phyloP scores from a whole-genome alignment of 169 alveolate genomes.

The Plasmodium vinckei region DNA sequence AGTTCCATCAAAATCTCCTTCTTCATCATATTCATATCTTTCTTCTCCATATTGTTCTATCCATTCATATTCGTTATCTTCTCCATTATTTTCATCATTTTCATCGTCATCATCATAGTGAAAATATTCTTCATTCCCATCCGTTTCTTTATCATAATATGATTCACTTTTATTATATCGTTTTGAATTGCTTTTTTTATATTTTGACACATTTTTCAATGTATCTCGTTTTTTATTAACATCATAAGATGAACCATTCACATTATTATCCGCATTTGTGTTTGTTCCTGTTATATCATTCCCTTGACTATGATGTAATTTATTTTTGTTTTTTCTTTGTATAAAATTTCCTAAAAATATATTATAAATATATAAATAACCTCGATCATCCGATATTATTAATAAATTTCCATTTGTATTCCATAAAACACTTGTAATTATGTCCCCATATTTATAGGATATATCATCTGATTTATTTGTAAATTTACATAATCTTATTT shows the following conservation, averaged over 20 bases:
- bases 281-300: background rate
- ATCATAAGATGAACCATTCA: too few species aligned
- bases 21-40: background rate
- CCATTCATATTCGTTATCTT: slow-evolving; percentile 1
- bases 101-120: background rate
- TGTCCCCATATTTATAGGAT: slow-evolving; percentile 36
- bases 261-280: background rate
- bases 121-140: background rate
- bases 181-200: background rate
- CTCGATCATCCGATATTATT: slow-evolving; percentile 40
- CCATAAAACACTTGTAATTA: slow-evolving; percentile 38
- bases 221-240: too few species aligned
- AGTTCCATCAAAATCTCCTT: background rate
- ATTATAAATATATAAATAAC: slow-evolving; percentile 46
- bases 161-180: background rate
- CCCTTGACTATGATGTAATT: background rate
- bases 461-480: slow-evolving; percentile 18
- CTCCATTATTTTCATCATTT: background rate
- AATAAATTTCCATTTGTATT: slow-evolving; percentile 23
- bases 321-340: background rate
- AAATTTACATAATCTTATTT: slow-evolving; percentile 40
- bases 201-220: too few species aligned
- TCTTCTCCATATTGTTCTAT: background rate
- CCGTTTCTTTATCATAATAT: background rate
- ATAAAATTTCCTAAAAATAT: slow-evolving; percentile 51